These are phyloP conservation scores for Amborella trichopoda DNA, from an alignment of 164 flowering plant species.

Conservation along the genomic window DNA sequence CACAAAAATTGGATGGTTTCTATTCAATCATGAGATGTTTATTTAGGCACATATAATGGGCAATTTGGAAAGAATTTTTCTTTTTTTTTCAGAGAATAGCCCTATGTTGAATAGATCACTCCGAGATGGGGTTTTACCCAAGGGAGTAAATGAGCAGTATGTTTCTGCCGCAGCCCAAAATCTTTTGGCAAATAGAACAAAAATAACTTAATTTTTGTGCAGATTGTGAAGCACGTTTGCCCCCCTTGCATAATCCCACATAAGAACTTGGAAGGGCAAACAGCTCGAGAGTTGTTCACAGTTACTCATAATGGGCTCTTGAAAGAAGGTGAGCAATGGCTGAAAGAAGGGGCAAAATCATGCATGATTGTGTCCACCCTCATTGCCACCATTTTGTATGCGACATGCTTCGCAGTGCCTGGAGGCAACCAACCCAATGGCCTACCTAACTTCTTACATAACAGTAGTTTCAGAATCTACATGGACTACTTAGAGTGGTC, in stretches of 20 bases:
- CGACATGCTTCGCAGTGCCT: slow-evolving; percentile 2
- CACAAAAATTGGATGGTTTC: too few species aligned
- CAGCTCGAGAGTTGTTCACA: slow-evolving; percentile 1
- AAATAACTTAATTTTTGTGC: background rate
- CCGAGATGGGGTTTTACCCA: too few species aligned
- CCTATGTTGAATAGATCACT: too few species aligned
- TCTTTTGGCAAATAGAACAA: background rate
- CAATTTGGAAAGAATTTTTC: too few species aligned
- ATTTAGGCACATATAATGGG: too few species aligned
- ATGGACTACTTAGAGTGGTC: background rate
- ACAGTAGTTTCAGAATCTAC: background rate
- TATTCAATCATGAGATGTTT: too few species aligned
- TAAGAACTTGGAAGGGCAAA: background rate
- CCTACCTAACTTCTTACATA: too few species aligned
- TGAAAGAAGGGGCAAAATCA: background rate
- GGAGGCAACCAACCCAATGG: background rate
- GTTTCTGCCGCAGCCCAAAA: too few species aligned
- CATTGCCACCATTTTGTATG: slow-evolving; percentile 2
- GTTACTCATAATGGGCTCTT: background rate
- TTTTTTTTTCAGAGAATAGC: too few species aligned
- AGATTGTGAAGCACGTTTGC: background rate
- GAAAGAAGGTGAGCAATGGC: slow-evolving; percentile 4
- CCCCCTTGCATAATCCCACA: too few species aligned
- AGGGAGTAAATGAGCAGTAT: too few species aligned
- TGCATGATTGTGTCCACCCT: slow-evolving; percentile 3